phyloP scores from a whole-genome alignment of 495 filamentous ascomycete species.

The Sporormia fimetaria region DNA sequence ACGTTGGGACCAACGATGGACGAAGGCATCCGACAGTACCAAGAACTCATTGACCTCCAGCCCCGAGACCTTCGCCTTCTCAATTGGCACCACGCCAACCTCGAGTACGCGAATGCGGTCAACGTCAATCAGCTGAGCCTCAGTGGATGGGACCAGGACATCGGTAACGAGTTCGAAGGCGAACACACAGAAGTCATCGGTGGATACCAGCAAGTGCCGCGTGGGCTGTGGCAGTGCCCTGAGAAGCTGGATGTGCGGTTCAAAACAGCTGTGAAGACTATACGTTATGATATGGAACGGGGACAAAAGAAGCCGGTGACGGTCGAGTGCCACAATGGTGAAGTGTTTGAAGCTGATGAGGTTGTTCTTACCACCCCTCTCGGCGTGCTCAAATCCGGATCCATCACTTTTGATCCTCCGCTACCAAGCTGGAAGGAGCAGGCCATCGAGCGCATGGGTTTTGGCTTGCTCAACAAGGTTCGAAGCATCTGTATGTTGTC shows the following conservation, averaged over 20 bases:
- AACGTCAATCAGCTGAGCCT: conserved; percentile 81
- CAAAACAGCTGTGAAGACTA: conserved; percentile 53
- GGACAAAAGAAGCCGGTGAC: conserved; percentile 34
- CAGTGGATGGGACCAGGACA: conserved; percentile 89
- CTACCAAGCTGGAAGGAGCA: conserved; percentile 75
- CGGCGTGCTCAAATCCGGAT: conserved; percentile 71
- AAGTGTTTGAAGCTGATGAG: conserved; percentile 64
- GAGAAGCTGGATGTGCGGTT: conserved; percentile 68
- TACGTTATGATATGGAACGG: conserved; percentile 46
- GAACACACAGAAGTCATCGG: conserved; percentile 85
- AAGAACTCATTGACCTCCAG: conserved; percentile 66
- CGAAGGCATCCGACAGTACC: conserved; percentile 77
- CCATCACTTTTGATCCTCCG: conserved; percentile 67
- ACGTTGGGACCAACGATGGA: conserved; percentile 85
- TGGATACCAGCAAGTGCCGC: conserved; percentile 82
- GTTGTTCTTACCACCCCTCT: conserved; percentile 82
- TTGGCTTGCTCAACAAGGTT: conserved; percentile 84
- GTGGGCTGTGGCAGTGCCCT: conserved; percentile 66
- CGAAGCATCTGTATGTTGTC: neutral
- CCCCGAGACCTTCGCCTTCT: conserved; percentile 79
- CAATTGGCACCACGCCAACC: conserved; percentile 97
- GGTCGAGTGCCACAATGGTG: conserved; percentile 71
- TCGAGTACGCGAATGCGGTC: conserved; percentile 92
- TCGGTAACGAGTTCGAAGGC: conserved; percentile 94
- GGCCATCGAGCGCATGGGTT: conserved; percentile 79